Evolutionary conservation across 176 grass and related monocot genomes (phyloP), one percentile per base, ranked within the genome.

Genomic region (Oropetium thomaeum): DNA sequence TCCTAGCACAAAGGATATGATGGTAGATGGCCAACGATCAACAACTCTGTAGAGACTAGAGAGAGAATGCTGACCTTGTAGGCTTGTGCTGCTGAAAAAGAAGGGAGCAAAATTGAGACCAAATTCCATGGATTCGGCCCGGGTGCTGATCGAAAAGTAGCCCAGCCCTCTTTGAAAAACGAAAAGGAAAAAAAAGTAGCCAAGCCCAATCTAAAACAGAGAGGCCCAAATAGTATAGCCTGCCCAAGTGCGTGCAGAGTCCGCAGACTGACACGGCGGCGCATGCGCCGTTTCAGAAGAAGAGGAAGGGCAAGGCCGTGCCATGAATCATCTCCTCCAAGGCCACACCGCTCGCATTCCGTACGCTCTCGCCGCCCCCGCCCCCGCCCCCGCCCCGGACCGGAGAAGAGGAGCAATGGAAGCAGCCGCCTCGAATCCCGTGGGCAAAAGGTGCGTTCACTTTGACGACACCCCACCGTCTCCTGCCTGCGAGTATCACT

Each of bases 361-460:
- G 28, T 39, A 8, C 51, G 4, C 43, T 49, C 26, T 9, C 44
- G 16, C 22, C 45, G 10, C 15, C 29, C 29, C 62, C 29, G 45
- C 45, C 37, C 12, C 22, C 45, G 10, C 15, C 29, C 29, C 62
- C 29, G 45, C 45, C 37, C 12, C 52, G 66, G 27, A 39, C 41
- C 63, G 33, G 67, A 61, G 73, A 13, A 5, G 44, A 52, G 67
- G 59, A 33, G 38, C 15, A 10, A 89, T 83, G 79, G 80, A 78
- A 35, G 68, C 61, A 13, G 71, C 76, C 70, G 20, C 16, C 43
- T 54, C 74, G 10, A 86, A 26, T 44, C 77, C 61, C 8, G 10
- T 80, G n/a, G 68, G 19, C 51, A 91, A 73, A 42, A 91, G 89
- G 89, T 85, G 34, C 42, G 77, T 59, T n/a, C 51, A 19, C 10